phyloP scores from a whole-genome alignment of 2,329 filamentous ascomycete genomes.

The Simplicillium aogashimaense region DNA sequence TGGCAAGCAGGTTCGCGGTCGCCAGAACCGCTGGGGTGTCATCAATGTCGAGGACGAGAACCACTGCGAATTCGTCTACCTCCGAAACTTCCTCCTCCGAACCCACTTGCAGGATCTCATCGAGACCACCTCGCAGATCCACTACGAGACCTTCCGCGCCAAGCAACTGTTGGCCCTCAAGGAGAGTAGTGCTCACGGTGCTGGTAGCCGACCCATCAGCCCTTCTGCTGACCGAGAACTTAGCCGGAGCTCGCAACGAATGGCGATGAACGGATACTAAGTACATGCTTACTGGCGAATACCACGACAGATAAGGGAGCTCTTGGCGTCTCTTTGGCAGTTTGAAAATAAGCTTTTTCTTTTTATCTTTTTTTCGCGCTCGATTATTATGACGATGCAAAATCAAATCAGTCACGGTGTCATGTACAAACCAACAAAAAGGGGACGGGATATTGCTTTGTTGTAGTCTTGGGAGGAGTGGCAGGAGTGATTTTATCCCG shows the following conservation, averaged over 20 bases:
- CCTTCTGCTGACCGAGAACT: constrained; percentile 90
- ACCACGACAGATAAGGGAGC: constrained; percentile 12
- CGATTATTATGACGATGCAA: background rate
- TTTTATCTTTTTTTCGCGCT: background rate
- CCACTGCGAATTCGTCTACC: constrained; percentile 98
- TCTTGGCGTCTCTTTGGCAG: too few species aligned
- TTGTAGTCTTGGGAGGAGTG: too few species aligned
- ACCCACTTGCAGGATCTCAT: constrained; percentile 98
- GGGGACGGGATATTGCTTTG: too few species aligned
- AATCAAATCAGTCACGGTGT: background rate
- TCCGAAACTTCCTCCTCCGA: constrained; percentile 96
- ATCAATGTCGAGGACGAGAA: constrained; percentile 99
- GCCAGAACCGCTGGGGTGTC: constrained; percentile 98
- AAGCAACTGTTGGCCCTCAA: constrained; percentile 97
- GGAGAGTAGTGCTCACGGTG: constrained; percentile 86
- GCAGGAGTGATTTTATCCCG: too few species aligned
- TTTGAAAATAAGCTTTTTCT: background rate
- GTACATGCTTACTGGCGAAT: constrained; percentile 4
- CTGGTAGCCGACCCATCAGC: constrained; percentile 81
- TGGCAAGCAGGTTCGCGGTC: constrained; percentile 92
- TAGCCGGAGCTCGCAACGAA: constrained; percentile 92
- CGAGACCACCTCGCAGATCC: constrained; percentile 98
- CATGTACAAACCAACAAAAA: background rate
- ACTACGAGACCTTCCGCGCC: constrained; percentile 99
- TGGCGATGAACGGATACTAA: constrained; percentile 99